Evolutionary conservation across 169 alveolate species (phyloP).

Genomic region (Eimeria falciformis): DNA sequence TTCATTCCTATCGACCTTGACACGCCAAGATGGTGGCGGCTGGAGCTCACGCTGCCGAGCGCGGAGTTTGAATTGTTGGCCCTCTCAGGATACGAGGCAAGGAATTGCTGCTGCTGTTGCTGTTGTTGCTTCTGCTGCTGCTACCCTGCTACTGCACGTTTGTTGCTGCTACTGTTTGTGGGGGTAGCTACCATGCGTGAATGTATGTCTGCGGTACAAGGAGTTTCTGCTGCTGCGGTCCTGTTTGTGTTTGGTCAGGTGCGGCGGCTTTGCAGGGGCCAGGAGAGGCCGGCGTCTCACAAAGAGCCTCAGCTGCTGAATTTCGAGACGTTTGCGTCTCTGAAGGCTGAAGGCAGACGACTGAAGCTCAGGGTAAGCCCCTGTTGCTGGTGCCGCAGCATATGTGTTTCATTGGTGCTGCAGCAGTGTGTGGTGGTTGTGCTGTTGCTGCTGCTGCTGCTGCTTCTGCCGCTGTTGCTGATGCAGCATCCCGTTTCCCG

Average conservation of each 20-base stretch:
- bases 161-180: neutral
- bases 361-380: conserved; percentile 35
- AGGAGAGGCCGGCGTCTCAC: conserved; percentile 46
- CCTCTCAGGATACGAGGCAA: conserved; percentile 30
- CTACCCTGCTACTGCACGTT: neutral
- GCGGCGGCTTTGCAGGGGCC: conserved; percentile 58
- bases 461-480: neutral
- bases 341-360: neutral
- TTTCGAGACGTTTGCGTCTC: conserved; percentile 12
- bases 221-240: neutral
- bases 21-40: conserved; percentile 41
- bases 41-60: conserved; percentile 1
- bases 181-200: no score
- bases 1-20: neutral
- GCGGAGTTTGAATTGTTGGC: conserved; percentile 35
- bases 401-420: neutral
- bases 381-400: neutral
- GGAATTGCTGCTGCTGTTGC: neutral
- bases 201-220: neutral
- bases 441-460: conserved; percentile 48
- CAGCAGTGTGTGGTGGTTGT: neutral
- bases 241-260: conserved; percentile 26
- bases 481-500: neutral
- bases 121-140: neutral
- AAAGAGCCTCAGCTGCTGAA: conserved; percentile 50